These are phyloP conservation scores for Colletotrichum sp. DNA, from an alignment of 2,329 filamentous ascomycete genomes.

Conservation along the genomic window DNA sequence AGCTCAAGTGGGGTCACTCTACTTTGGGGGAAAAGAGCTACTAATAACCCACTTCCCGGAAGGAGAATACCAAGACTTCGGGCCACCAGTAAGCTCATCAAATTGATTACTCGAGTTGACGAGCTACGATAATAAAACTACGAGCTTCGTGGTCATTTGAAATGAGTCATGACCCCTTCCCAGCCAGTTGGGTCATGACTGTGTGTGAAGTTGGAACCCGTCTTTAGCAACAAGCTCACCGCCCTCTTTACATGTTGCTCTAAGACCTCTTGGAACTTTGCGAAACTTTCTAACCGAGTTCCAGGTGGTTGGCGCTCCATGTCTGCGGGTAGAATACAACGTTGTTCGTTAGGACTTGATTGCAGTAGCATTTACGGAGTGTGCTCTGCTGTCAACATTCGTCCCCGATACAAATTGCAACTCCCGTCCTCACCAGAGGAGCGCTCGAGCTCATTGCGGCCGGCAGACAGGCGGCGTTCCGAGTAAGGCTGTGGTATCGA, in stretches of 20 bases:
- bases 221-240: neutral
- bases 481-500: neutral
- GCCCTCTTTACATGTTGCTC: neutral
- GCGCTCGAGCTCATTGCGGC: neutral
- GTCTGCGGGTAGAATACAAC: neutral
- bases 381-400: neutral
- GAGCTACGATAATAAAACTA: neutral
- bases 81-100: slow-evolving; percentile 2
- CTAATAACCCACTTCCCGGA: neutral
- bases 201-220: neutral
- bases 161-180: slow-evolving; percentile 12
- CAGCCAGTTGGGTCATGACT: neutral
- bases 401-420: neutral
- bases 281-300: neutral
- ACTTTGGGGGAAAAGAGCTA: neutral
- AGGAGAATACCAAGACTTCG: neutral
- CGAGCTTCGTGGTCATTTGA: neutral
- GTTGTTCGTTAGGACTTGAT: neutral
- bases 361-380: neutral
- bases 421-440: neutral
- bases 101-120: neutral
- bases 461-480: neutral
- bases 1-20: slow-evolving; percentile 2
- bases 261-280: neutral
- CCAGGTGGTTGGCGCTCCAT: neutral